Evolutionary conservation across 1,284 basidiomycete genomes (phyloP).

Genomic region (Pisolithus thermaeus): DNA sequence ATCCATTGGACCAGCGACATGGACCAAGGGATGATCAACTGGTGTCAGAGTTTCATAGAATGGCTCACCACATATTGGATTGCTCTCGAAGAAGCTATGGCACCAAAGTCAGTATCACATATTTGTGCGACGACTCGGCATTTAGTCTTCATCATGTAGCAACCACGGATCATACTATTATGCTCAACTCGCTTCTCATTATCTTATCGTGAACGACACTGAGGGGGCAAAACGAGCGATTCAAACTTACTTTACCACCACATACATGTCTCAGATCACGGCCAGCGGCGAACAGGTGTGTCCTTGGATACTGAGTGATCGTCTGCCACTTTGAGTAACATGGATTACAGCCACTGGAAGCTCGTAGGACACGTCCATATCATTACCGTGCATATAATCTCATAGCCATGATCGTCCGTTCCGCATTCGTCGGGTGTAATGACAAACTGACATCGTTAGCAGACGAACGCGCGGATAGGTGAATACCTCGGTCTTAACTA

Average conservation of each 20-base stretch:
- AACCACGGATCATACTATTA: slow-evolving; percentile 58
- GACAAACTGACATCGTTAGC: slow-evolving; percentile 9
- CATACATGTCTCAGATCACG: slow-evolving; percentile 43
- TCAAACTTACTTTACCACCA: slow-evolving; percentile 38
- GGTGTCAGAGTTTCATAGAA: slow-evolving; percentile 41
- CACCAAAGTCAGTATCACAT: slow-evolving; percentile 46
- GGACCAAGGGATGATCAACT: slow-evolving; percentile 41
- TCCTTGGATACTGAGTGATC: not conserved
- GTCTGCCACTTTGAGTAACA: not conserved
- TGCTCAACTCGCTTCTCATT: slow-evolving; percentile 44
- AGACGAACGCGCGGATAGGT: slow-evolving; percentile 51
- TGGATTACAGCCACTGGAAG: slow-evolving; percentile 44
- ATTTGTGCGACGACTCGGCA: slow-evolving; percentile 23
- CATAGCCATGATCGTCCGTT: slow-evolving; percentile 59
- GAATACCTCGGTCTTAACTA: slow-evolving; percentile 37
- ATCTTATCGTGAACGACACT: slow-evolving; percentile 42
- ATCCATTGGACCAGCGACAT: slow-evolving; percentile 52
- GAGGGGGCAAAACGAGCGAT: slow-evolving; percentile 37
- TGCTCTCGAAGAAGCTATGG: slow-evolving; percentile 42
- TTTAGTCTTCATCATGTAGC: slow-evolving; percentile 30
- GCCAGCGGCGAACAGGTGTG: slow-evolving; percentile 44
- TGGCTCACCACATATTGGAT: slow-evolving; percentile 54
- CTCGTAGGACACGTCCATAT: slow-evolving; percentile 53
- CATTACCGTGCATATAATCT: slow-evolving; percentile 65
- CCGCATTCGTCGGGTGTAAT: slow-evolving; percentile 7